Evolutionary conservation across 176 grass and related monocot species (phyloP), one percentile per base, ranked within the genome.

Genomic region (Alloteropsis semialata): DNA sequence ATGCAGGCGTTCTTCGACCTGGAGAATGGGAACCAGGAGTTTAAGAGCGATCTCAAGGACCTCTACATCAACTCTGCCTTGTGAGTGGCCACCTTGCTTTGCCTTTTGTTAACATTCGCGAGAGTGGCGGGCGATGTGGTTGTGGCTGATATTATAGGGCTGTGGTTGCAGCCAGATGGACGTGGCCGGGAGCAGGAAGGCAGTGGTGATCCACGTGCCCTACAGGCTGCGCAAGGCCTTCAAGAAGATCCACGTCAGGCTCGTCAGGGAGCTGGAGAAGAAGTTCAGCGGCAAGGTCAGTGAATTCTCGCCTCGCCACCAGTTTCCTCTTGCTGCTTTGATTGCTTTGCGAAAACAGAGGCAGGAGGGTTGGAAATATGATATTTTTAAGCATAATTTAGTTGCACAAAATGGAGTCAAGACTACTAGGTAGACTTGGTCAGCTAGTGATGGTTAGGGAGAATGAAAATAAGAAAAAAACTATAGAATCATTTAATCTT

Each of bases 201-300:
- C 95, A 15, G 92, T 94, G 13, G 89, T 94, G 77, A 81, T 97
- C 77, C 95, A 97, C 49, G 88, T 97, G 32, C 92, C 95, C 0
- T 97, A 94, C 73, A 88, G 95, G 21, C 90, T 97, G n/a, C 86
- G 86, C 77, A 97, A 97, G 78, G 83, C 80, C 24, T 94, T 94
- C 81, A 92, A 39, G 81, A 97, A 97, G 84, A 89, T 97, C 85
- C 92, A 97, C 73, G 81, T 91, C 49, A 97, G 88, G 84, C 88
- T 97, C 11, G 90, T 94, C 39, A 92, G 95, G 83, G 95, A 97
- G 85, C 83, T 97, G 19, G 95, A 97, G 81, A 97, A 97, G 92
- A 97, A 97, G 67, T 97, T 97, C 42, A 97, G 95, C 48, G 95
- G 92, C 70, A 97, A 97, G 90, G 94, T 97, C 7, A 24, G 2